These are phyloP conservation scores for Chaetomiaceae sp. DNA, from an alignment of 2,329 filamentous ascomycete species.

Conservation along the genomic window DNA sequence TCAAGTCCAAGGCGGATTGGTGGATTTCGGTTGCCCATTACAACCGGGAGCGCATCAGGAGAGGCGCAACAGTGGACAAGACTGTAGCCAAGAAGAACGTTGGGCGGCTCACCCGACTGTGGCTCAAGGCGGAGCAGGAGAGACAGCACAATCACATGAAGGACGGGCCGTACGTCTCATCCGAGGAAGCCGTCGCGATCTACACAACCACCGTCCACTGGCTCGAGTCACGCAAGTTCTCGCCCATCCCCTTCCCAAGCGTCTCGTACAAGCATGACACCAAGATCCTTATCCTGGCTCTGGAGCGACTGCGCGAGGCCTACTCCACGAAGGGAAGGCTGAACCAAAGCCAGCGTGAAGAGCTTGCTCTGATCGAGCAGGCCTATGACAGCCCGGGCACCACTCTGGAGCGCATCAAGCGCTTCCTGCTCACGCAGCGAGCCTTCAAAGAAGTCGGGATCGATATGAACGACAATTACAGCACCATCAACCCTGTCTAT, in stretches of 20 bases:
- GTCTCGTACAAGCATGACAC: conserved; percentile 99
- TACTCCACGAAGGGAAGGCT: conserved; percentile 96
- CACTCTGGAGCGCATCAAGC: conserved; percentile 92
- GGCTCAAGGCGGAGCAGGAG: conserved; percentile 98
- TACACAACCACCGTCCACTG: conserved; percentile 99
- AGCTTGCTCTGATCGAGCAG: conserved; percentile 93
- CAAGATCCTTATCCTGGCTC: conserved; percentile 92
- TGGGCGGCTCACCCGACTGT: conserved; percentile 86
- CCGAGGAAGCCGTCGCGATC: conserved; percentile 96
- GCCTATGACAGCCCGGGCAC: conserved; percentile 97
- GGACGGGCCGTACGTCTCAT: conserved; percentile 96
- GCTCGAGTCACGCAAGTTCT: conserved; percentile 97
- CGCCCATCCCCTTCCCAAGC: conserved; percentile 96
- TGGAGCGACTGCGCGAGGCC: conserved; percentile 88
- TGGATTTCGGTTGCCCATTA: conserved; percentile 99
- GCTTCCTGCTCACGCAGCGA: conserved; percentile 91
- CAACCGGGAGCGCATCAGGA: conserved; percentile 92
- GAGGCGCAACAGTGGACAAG: conserved; percentile 97
- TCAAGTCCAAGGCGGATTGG: conserved; percentile 99
- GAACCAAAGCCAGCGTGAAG: conserved; percentile 96
- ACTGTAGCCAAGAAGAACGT: conserved; percentile 99
- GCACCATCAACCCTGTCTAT: conserved; percentile 97
- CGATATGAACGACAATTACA: conserved; percentile 99
- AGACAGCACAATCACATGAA: conserved; percentile 99
- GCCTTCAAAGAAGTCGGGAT: conserved; percentile 99